Evolutionary conservation across 1,284 basidiomycete genomes (phyloP).

Genomic region (Stereum hirsutum): DNA sequence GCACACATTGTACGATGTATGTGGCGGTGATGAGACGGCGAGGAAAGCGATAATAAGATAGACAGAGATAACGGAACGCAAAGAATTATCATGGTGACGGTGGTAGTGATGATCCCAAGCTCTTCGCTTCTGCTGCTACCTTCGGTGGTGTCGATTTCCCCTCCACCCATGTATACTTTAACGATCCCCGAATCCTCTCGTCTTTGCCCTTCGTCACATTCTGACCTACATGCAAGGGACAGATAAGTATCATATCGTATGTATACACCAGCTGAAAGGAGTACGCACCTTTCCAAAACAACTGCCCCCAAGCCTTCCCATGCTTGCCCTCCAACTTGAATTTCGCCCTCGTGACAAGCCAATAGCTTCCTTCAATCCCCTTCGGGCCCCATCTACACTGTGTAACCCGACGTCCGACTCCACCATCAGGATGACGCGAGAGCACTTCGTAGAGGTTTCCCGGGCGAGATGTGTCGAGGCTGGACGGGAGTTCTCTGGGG

Average conservation of each 20-base stretch:
- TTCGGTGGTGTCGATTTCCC: constrained; percentile 33
- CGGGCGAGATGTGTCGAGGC: constrained; percentile 41
- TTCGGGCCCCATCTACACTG: constrained; percentile 68
- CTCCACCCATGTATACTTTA: constrained; percentile 53
- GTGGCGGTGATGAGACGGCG: neutral
- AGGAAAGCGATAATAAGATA: neutral
- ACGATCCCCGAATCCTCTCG: constrained; percentile 43
- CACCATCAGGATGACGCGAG: constrained; percentile 56
- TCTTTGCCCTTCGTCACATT: constrained; percentile 36
- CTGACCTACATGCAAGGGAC: constrained; percentile 30
- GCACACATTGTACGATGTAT: neutral
- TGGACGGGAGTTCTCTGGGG: constrained; percentile 42
- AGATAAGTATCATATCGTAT: neutral
- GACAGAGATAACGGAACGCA: neutral
- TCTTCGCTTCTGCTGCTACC: too few species aligned
- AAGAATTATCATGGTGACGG: neutral
- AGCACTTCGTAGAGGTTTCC: constrained; percentile 65
- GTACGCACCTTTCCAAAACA: constrained; percentile 67
- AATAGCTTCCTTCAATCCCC: constrained; percentile 57
- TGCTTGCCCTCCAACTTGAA: constrained; percentile 65
- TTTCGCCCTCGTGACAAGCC: constrained; percentile 58
- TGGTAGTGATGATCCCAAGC: too few species aligned
- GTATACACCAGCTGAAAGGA: neutral
- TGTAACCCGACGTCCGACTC: constrained; percentile 55
- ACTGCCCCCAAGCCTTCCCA: constrained; percentile 70